Conservation (phyloP, 768 basidiomycete species). For the Podaxis sp. region DNA sequence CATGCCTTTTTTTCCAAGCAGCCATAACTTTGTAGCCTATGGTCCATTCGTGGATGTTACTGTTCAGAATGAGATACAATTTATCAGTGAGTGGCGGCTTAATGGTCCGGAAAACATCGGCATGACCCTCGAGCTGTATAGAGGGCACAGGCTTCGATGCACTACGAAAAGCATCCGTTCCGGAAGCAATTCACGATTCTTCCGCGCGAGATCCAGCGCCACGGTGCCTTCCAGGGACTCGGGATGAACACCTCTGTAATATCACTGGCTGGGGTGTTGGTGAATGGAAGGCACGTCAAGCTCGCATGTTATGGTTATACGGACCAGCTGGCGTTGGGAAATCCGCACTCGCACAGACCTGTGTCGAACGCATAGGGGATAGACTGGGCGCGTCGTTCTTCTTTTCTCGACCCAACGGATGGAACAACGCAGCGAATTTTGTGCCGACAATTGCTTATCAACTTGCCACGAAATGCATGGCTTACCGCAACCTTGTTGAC, state of each 20-base stretch:
- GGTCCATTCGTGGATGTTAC: too few relatives aligned
- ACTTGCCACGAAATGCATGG: slow-evolving; percentile 17
- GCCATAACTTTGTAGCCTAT: too few relatives aligned
- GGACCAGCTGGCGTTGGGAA: neutral
- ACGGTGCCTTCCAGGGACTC: neutral
- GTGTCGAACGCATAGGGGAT: neutral
- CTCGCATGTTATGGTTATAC: neutral
- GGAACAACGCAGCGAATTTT: slow-evolving; percentile 5
- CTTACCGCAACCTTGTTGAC: neutral
- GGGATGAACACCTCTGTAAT: neutral
- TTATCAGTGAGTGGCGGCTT: too few relatives aligned
- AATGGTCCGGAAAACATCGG: too few relatives aligned
- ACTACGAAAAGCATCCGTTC: neutral
- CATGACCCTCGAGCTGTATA: too few relatives aligned
- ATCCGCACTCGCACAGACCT: neutral
- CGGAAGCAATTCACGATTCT: neutral
- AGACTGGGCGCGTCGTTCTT: neutral
- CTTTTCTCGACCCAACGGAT: neutral
- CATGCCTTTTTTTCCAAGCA: too few relatives aligned
- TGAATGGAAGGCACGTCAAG: neutral
- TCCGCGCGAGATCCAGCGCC: neutral
- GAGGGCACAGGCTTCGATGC: neutral
- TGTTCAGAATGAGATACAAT: too few relatives aligned
- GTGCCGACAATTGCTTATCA: slow-evolving; percentile 25
- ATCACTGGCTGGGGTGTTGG: neutral